Base-by-base conservation (phyloP, 345 rosid genomes). In the Gossypium turneri region DNA sequence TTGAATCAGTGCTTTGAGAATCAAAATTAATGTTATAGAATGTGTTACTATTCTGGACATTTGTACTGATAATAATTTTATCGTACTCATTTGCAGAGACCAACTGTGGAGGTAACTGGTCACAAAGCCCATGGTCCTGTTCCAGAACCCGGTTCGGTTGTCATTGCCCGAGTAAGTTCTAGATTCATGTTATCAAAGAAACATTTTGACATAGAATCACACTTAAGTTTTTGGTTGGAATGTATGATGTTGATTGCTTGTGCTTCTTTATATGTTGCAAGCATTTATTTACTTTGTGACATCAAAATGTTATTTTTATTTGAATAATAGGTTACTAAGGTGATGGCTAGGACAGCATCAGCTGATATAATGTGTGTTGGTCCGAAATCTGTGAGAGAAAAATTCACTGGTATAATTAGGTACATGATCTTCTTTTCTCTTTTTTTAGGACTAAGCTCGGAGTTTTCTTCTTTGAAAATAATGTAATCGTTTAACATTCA, bases 321-420 rank as follows among this genome's bases (percentile, higher is more conserved):
- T 71, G 62, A 56, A 34, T 4, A 20, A 24, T 78, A 94, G 94
- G 87, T 94, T 62, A 91, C 98, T 9, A 94, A 90, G 86, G 97
- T 94, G 74, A 88, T 88, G 88, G 82, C 92, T n/a, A 85, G 81
- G 51, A 85, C 81, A 87, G 95, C 95, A 60, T 78, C 97, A 13
- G 92, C 84, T 72, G 93, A 92, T 85, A 91, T 94, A 75, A 79
- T 91, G 85, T 94, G 98, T 76, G 92, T 94, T 78, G 97, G 92
- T 66, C 43, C 92, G 38, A 94, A 90, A 81, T 83, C 97, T 0
- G 90, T 94, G 22, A 66, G 79, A 77, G 98, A 94, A 78, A 92
- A 94, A 72, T 92, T 94, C 75, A 78, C 97, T 9, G 97, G 98
- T 56, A 82, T 82, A 24, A 92, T 94, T 63, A 90, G 97, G 98